Evolutionary conservation across 164 flowering plant genomes (phyloP).

Genomic region (Brasenia schreberi): DNA sequence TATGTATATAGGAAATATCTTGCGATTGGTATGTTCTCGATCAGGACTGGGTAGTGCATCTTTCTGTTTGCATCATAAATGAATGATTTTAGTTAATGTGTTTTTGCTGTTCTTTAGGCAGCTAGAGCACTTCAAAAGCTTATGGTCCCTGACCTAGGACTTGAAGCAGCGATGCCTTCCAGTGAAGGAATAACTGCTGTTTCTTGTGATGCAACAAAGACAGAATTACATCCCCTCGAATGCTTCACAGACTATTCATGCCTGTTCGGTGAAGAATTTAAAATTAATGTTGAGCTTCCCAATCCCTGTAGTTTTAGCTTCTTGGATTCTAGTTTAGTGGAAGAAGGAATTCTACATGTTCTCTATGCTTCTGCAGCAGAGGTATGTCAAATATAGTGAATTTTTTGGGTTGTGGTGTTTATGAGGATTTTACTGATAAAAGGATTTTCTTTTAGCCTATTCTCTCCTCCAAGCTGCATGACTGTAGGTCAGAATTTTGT

Average conservation of each 20-base stretch:
- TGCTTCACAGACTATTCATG: conserved; percentile 46
- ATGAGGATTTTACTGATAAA: too few species aligned
- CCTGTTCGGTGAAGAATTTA: conserved; percentile 75
- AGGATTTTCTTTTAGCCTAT: conserved; percentile 33
- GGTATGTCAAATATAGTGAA: conserved; percentile 19
- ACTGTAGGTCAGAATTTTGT: conserved; percentile 48
- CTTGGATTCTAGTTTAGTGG: conserved; percentile 60
- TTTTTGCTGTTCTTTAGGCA: conserved; percentile 30
- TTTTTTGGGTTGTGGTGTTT: too few species aligned
- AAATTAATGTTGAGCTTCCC: conserved; percentile 36
- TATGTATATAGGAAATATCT: conserved; percentile 48
- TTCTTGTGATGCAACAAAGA: conserved; percentile 28
- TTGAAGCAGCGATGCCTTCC: conserved; percentile 21
- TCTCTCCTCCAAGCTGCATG: conserved; percentile 56
- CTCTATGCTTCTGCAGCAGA: conserved; percentile 84
- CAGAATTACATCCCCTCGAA: conserved; percentile 24
- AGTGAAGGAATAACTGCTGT: conserved; percentile 15
- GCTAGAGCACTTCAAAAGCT: conserved; percentile 49
- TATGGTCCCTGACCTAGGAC: conserved; percentile 27
- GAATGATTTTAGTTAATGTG: neutral
- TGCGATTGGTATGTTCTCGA: conserved; percentile 41
- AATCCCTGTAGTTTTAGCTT: conserved; percentile 44
- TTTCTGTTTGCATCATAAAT: too few species aligned
- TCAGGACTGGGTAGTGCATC: neutral
- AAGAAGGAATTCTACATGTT: conserved; percentile 87